phyloP scores from a whole-genome alignment of 1,284 basidiomycete species.

The Golubevia pallescens region DNA sequence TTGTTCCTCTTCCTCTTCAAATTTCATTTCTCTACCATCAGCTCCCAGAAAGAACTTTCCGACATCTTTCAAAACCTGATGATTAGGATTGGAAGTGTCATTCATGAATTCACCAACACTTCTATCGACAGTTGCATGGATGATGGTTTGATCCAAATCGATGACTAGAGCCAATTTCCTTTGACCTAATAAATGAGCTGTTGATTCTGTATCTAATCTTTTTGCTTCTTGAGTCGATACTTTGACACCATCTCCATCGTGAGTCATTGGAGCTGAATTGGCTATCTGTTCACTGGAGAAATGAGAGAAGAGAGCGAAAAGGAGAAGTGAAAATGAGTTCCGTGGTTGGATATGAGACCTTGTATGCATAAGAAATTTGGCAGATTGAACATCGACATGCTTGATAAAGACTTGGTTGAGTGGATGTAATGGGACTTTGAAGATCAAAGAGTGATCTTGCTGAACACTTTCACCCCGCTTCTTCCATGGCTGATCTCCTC shows the following conservation, averaged over 20 bases:
- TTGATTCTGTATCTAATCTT: slow-evolving; percentile 51
- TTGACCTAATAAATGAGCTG: slow-evolving; percentile 38
- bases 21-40: slow-evolving; percentile 34
- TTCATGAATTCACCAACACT: slow-evolving; percentile 62
- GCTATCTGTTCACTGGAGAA: background rate
- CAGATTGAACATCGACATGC: no score
- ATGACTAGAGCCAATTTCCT: slow-evolving; percentile 60
- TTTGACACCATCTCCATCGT: slow-evolving; percentile 48
- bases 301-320: background rate
- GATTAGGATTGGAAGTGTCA: slow-evolving; percentile 50
- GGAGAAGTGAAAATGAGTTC: background rate
- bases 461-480: no score
- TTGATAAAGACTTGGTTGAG: no score
- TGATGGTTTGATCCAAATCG: slow-evolving; percentile 63
- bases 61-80: slow-evolving; percentile 46
- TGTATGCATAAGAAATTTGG: no score
- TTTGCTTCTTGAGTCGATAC: slow-evolving; percentile 54
- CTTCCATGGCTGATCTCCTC: no score
- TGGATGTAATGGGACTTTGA: no score
- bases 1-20: background rate
- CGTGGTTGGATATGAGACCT: no score
- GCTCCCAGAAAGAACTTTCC: slow-evolving; percentile 53
- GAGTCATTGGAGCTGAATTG: slow-evolving; percentile 27
- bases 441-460: no score
- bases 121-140: slow-evolving; percentile 62